phyloP scores from a whole-genome alignment of 306 rosid genomes.

The Potentilla sterilis region DNA sequence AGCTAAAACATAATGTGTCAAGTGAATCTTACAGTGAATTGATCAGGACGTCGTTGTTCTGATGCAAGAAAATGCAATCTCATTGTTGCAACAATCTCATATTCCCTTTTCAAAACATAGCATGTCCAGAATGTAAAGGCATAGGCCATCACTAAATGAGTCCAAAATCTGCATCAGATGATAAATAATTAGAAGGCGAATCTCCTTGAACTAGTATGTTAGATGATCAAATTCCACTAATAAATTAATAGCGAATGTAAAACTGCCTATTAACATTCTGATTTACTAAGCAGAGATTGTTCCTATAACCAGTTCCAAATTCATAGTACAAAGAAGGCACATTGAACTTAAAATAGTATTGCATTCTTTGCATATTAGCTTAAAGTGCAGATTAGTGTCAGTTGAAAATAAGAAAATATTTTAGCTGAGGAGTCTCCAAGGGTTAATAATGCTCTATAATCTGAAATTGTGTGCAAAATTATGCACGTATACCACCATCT shows the following conservation, averaged over 20 bases:
- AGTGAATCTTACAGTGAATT: slow-evolving; percentile 70
- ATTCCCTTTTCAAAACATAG: slow-evolving; percentile 78
- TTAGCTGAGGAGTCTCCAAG: background rate
- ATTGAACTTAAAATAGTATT: background rate
- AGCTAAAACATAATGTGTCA: background rate
- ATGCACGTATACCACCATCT: background rate
- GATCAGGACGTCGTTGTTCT: slow-evolving; percentile 83
- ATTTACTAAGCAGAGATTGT: slow-evolving; percentile 1
- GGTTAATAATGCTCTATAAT: background rate
- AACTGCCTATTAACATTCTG: background rate
- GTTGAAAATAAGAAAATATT: background rate
- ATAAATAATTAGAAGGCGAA: background rate
- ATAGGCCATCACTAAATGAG: slow-evolving; percentile 95
- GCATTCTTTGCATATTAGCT: background rate
- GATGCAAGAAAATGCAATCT: slow-evolving; percentile 87
- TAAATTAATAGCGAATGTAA: background rate
- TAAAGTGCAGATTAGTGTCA: background rate
- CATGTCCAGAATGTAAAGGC: slow-evolving; percentile 93
- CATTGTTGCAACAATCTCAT: slow-evolving; percentile 75
- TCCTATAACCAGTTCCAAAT: background rate
- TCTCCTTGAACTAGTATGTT: background rate
- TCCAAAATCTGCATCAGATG: slow-evolving; percentile 79
- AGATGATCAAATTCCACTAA: background rate
- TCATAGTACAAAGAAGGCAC: background rate
- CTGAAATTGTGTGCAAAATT: background rate